These are phyloP conservation scores for Lepraria neglecta DNA, from an alignment of 495 filamentous ascomycete species.

Conservation along the genomic window DNA sequence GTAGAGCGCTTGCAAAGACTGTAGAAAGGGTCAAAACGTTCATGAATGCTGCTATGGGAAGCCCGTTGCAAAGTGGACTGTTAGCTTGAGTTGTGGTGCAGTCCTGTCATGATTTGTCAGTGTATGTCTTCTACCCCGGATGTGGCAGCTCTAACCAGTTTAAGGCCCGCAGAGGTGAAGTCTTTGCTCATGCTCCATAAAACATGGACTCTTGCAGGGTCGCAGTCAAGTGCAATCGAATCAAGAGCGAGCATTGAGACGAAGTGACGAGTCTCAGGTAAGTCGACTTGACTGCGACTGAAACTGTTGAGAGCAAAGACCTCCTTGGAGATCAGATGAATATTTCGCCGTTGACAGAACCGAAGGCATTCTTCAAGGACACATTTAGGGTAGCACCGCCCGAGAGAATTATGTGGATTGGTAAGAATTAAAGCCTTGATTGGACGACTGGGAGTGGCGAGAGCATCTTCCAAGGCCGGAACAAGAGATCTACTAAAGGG, in stretches of 20 bases:
- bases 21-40: conserved; percentile 21
- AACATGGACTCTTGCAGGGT: conserved; percentile 33
- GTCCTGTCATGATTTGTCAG: background rate
- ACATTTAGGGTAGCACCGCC: conserved; percentile 30
- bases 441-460: conserved; percentile 28
- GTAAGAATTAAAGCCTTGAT: conserved; percentile 25
- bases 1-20: conserved; percentile 18
- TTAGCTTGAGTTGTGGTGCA: conserved; percentile 17
- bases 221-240: background rate
- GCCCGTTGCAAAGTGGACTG: conserved; percentile 6
- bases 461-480: conserved; percentile 22
- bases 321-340: conserved; percentile 31
- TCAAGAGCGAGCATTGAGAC: background rate
- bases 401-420: conserved; percentile 46
- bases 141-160: conserved; percentile 25
- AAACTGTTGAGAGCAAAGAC: conserved; percentile 31
- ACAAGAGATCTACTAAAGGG: too few relatives aligned
- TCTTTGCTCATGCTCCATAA: conserved; percentile 42
- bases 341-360: conserved; percentile 24
- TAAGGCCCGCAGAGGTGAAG: conserved; percentile 39
- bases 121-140: too few relatives aligned
- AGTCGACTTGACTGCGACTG: background rate
- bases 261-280: conserved; percentile 7
- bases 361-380: conserved; percentile 19
- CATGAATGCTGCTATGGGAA: conserved; percentile 14